Conservation (phyloP, 345 rosid genomes). For the Capsella bursapastoris region DNA sequence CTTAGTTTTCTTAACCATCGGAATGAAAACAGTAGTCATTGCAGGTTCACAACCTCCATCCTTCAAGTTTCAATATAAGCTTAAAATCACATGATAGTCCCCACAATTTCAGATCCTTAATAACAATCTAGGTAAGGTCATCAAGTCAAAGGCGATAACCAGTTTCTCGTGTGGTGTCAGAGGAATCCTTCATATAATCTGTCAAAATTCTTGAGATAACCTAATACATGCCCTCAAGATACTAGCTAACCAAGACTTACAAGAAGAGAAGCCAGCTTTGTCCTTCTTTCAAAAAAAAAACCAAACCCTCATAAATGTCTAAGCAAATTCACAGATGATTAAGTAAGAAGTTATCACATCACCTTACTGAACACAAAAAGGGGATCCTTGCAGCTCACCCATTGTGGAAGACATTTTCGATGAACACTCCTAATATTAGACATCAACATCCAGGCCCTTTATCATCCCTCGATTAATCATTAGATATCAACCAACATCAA, state of each 20-base stretch:
- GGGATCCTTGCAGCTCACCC: background rate
- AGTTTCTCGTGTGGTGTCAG: background rate
- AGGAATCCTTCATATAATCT: background rate
- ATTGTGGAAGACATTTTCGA: conserved; percentile 10
- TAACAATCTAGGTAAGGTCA: background rate
- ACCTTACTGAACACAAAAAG: background rate
- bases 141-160: background rate
- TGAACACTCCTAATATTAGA: conserved; percentile 5
- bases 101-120: conserved; percentile 10
- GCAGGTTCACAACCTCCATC: background rate
- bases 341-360: background rate
- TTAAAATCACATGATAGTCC: conserved; percentile 5
- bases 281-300: background rate
- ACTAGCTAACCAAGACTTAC: background rate
- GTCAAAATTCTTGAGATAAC: background rate
- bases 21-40: background rate
- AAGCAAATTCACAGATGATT: background rate
- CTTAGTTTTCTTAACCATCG: background rate
- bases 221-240: background rate
- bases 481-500: conserved; percentile 15
- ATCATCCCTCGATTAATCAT: background rate
- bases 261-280: conserved; percentile 8
- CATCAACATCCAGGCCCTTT: background rate
- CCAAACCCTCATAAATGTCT: background rate
- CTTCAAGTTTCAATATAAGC: background rate